A percentile compares a stretch with the other conserved stretches of the same genome.
Evolutionary conservation across 2,329 filamentous ascomycete species (phyloP).

Genomic region (Penicillium sp.): DNA sequence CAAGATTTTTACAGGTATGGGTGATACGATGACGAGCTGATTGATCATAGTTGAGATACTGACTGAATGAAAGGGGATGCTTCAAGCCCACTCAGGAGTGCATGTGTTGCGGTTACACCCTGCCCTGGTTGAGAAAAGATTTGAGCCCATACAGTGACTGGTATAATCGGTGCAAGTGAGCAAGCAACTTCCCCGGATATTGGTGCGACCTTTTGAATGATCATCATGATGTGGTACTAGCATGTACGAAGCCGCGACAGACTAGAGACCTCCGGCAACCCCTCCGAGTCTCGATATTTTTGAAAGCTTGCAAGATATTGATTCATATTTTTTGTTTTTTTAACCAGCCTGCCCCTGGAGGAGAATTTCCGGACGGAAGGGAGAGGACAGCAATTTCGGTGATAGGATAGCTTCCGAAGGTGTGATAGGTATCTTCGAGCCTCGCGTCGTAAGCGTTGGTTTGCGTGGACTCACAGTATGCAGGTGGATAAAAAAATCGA

Average conservation of each 20-base stretch:
- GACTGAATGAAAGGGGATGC: slow-evolving; percentile 10
- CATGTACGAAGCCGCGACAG: slow-evolving; percentile 1
- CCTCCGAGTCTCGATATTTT: not conserved
- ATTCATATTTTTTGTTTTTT: not conserved
- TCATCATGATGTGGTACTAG: slow-evolving; percentile 1
- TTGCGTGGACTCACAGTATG: not conserved
- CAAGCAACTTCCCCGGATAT: not conserved
- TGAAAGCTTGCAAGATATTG: not conserved
- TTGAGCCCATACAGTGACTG: not conserved
- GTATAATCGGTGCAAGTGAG: not conserved
- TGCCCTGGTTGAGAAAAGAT: not conserved
- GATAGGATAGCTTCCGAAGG: not conserved
- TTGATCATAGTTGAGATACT: slow-evolving; percentile 10
- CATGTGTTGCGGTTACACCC: slow-evolving; percentile 2
- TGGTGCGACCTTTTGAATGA: not conserved
- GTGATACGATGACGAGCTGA: slow-evolving; percentile 23
- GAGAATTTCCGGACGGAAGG: not conserved
- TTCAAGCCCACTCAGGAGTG: not conserved
- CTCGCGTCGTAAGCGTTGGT: not conserved
- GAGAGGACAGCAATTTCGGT: not conserved
- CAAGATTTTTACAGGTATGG: not conserved
- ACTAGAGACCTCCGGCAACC: slow-evolving; percentile 1
- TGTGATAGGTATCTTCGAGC: not conserved
- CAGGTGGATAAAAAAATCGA: not conserved
- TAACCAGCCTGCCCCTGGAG: not conserved